phyloP scores from a whole-genome alignment of 2,329 filamentous ascomycete genomes.

The Drechslera avenae region DNA sequence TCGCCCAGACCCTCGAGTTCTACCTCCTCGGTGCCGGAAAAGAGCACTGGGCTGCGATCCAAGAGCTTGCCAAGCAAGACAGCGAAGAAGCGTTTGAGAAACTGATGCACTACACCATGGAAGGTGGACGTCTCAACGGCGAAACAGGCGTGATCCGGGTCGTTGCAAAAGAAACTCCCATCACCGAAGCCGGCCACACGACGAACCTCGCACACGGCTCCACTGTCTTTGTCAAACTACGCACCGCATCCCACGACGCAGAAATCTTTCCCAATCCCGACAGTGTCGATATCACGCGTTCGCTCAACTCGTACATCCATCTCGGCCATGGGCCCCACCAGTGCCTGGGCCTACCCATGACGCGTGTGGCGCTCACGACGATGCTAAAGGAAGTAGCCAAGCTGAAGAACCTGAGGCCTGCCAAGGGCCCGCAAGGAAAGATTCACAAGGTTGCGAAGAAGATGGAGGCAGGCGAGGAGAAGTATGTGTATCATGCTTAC shows the following conservation, averaged over 20 bases:
- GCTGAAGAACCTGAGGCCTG: constrained; percentile 48
- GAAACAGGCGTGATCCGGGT: constrained; percentile 51
- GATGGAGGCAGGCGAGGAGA: constrained; percentile 29
- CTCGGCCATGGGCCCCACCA: constrained; percentile 52
- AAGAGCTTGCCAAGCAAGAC: constrained; percentile 51
- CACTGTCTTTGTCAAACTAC: constrained; percentile 51
- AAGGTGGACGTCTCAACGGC: constrained; percentile 51
- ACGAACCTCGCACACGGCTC: constrained; percentile 46
- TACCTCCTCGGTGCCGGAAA: constrained; percentile 57
- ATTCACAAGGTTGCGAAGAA: constrained; percentile 52
- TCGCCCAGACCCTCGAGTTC: constrained; percentile 62
- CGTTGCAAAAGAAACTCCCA: constrained; percentile 39
- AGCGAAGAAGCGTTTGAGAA: constrained; percentile 53
- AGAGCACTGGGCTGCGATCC: constrained; percentile 56
- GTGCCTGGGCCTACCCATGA: constrained; percentile 53
- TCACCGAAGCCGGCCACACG: constrained; percentile 41
- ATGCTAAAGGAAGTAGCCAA: constrained; percentile 54
- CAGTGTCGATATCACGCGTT: constrained; percentile 45
- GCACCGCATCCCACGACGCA: constrained; percentile 50
- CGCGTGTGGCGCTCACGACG: constrained; percentile 50
- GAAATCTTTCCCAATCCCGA: constrained; percentile 51
- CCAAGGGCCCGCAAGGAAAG: constrained; percentile 46
- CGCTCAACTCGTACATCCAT: constrained; percentile 52
- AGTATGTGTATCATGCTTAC: constrained; percentile 51
- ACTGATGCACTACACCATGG: constrained; percentile 58